A percentile compares a stretch with the other conserved stretches of the same genome.
These are phyloP conservation scores for Trametes cingulata DNA, from an alignment of 768 basidiomycete genomes.

Conservation along the genomic window DNA sequence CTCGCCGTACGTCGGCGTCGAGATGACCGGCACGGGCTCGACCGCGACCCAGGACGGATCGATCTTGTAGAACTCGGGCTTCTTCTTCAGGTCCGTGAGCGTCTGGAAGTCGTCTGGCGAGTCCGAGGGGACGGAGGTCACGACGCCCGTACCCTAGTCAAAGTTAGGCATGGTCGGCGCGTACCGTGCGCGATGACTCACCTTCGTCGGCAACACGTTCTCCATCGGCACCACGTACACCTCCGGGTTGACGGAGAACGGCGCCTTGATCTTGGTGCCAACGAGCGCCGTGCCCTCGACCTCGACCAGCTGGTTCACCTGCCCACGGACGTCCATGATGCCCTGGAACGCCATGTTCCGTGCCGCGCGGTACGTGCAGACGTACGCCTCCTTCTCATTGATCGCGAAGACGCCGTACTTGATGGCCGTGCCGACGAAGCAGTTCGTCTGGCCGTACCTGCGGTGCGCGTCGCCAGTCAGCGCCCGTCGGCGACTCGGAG, in stretches of 20 bases:
- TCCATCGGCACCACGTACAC: constrained; percentile 99
- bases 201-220: constrained; percentile 92
- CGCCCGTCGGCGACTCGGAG: not conserved
- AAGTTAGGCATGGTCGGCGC: not conserved
- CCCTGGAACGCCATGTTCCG: constrained; percentile 99
- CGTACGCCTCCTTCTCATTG: constrained; percentile 83
- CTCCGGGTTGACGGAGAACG: constrained; percentile 77
- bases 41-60: constrained; percentile 83
- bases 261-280: constrained; percentile 89
- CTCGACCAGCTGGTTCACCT: constrained; percentile 72
- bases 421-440: constrained; percentile 88
- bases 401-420: constrained; percentile 93
- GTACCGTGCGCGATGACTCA: constrained; percentile 25
- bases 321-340: constrained; percentile 68
- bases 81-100: constrained; percentile 89
- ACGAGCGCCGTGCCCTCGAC: constrained; percentile 78
- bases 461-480: too few species aligned
- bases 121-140: constrained; percentile 97
- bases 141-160: constrained; percentile 88
- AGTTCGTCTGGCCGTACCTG: constrained; percentile 98
- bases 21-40: constrained; percentile 85
- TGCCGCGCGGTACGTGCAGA: constrained; percentile 86
- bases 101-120: constrained; percentile 97
- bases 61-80: constrained; percentile 95
- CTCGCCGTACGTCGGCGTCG: constrained; percentile 90